Conservation (phyloP, 768 basidiomycete species). For the Lactifluus rugatus region DNA sequence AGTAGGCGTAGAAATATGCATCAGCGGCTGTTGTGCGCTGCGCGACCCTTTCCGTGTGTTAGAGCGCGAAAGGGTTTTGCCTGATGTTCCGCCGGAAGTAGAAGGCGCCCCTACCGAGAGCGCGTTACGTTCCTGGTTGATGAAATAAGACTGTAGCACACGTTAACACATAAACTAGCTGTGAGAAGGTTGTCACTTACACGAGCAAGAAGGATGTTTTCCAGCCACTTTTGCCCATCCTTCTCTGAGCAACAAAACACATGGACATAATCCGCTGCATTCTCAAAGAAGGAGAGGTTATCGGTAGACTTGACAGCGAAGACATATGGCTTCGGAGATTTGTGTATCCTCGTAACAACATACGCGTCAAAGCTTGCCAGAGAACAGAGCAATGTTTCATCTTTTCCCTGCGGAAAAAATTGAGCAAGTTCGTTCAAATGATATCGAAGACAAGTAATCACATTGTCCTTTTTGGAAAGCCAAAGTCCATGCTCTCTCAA, state of each 20-base stretch:
- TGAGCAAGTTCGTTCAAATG: background rate
- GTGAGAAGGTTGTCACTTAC: slow-evolving; percentile 36
- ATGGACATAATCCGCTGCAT: slow-evolving; percentile 80
- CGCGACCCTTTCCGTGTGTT: slow-evolving; percentile 31
- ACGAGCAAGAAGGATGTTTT: slow-evolving; percentile 71
- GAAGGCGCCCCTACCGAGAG: slow-evolving; percentile 41
- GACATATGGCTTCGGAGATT: slow-evolving; percentile 74
- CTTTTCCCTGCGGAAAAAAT: slow-evolving; percentile 55
- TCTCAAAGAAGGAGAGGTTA: slow-evolving; percentile 78
- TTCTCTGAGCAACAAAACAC: slow-evolving; percentile 68
- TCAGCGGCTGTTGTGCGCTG: slow-evolving; percentile 36
- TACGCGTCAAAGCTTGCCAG: slow-evolving; percentile 88
- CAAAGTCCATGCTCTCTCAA: slow-evolving; percentile 80
- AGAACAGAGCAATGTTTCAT: slow-evolving; percentile 72
- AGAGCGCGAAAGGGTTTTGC: slow-evolving; percentile 30
- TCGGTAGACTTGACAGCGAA: slow-evolving; percentile 89
- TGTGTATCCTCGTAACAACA: slow-evolving; percentile 61
- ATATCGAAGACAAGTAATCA: slow-evolving; percentile 29
- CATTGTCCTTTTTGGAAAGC: slow-evolving; percentile 84
- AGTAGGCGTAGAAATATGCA: slow-evolving; percentile 36
- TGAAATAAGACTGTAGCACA: slow-evolving; percentile 58
- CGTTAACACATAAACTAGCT: background rate
- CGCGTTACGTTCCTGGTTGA: slow-evolving; percentile 70
- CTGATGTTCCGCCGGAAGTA: slow-evolving; percentile 14
- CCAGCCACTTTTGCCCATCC: slow-evolving; percentile 71